Base-by-base conservation (phyloP, 1,284 basidiomycete genomes). In the Rhodotorula mucilaginosa region DNA sequence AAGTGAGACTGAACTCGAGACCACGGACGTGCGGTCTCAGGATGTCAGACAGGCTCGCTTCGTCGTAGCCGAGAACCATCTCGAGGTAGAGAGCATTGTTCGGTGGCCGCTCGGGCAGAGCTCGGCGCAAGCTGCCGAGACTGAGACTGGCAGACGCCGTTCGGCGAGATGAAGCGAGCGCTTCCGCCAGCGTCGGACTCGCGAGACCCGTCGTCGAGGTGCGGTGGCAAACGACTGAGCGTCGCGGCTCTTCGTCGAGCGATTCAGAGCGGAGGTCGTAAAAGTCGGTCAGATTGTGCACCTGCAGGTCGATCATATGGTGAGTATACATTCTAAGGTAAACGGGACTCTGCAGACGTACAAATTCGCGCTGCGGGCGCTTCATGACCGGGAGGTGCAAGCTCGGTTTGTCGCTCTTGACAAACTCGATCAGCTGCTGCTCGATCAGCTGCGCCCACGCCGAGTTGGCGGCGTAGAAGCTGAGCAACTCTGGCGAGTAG, bases 191-290 rank as follows among this genome's bases (percentile, higher is more conserved):
- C 12, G 68, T 70, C 18, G 77, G 76, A 10, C 67, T 64, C 8
- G 78, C 77, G 8, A 73, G 61, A 18, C 64, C 72, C 1, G 70
- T 65, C 51, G 70, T 76, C 21, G 76, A 58, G 23, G 74, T 74
- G 16, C 75, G 75, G 26, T 76, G 68, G 34, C 76, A 68, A 51
- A 78, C 65, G 61, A 79, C 74, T 29, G 70, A 74, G 12, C 75
- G 69, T 1, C 72, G 72, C 7, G 79, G 79, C 64, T 79, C 79
- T 48, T 74, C 75, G 67, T 79, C 79, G 46, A 79, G 64, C n/a
- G 69, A 68, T 46, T 78, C 77, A 29, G 71, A 73, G 3, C 74
- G 68, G 8, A 79, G 65, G 34, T 73, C 70, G 62, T 69, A 79
- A 34, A 69, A 58, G 54, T 78, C 78, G 44, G 74, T 72, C 6